Evolutionary conservation across 495 filamentous ascomycete species (phyloP).

Genomic region (Penicillium cinerascens): DNA sequence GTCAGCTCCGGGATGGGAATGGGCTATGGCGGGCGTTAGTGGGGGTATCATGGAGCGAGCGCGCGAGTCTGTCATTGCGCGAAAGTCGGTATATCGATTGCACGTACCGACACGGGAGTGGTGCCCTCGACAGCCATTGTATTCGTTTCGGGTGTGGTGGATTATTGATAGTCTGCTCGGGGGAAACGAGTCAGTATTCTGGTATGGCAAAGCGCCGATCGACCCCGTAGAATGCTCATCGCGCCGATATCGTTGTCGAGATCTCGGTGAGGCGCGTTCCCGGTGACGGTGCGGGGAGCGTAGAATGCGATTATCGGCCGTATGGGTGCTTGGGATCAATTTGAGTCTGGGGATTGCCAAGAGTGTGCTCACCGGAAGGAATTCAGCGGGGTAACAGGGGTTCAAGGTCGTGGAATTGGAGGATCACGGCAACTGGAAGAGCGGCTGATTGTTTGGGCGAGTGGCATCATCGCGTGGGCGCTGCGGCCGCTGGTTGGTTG

Average conservation of each 20-base stretch:
- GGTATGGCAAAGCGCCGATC: not conserved
- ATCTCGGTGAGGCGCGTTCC: not conserved
- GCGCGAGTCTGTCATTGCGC: not conserved
- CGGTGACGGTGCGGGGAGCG: slow-evolving; percentile 1
- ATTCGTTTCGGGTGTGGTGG: not conserved
- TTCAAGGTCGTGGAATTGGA: not conserved
- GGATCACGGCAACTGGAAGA: not conserved
- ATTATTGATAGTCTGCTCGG: not conserved
- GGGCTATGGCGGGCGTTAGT: slow-evolving; percentile 52
- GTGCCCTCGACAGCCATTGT: slow-evolving; percentile 39
- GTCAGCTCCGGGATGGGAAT: slow-evolving; percentile 70
- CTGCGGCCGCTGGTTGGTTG: slow-evolving; percentile 14
- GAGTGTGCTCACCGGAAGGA: not conserved
- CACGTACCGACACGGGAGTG: slow-evolving; percentile 33
- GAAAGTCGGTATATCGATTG: slow-evolving; percentile 1
- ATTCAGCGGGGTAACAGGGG: not conserved
- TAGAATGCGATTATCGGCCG: not conserved
- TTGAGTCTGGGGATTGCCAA: not conserved
- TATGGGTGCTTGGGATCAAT: not conserved
- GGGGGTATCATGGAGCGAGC: not conserved
- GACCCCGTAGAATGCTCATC: not conserved
- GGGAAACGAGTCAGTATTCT: not conserved
- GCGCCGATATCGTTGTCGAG: not conserved
- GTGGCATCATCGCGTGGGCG: slow-evolving; percentile 23
- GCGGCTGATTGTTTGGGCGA: slow-evolving; percentile 18